Conservation (phyloP, 305 asterid species). For the Solanum aculeatissimum region DNA sequence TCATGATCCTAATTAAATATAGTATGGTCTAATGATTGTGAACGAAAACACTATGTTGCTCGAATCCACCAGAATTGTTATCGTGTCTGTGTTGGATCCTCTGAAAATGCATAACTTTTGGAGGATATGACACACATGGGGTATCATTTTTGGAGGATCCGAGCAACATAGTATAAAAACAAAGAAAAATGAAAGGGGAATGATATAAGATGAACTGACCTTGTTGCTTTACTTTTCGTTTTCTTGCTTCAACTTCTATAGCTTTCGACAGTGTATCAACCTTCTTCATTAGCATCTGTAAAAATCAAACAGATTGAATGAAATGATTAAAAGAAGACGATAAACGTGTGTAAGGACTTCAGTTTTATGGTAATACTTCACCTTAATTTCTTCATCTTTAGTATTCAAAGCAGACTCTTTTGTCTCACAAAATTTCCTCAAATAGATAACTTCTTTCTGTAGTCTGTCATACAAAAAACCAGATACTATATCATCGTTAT, state of each 20-base stretch:
- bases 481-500: constrained; percentile 54
- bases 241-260: constrained; percentile 53
- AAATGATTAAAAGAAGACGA: not conserved
- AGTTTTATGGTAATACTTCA: constrained; percentile 1
- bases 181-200: not conserved
- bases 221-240: constrained; percentile 54
- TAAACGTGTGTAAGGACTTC: not conserved
- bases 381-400: constrained; percentile 82
- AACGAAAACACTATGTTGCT: not conserved
- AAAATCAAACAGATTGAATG: not conserved
- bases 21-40: not conserved
- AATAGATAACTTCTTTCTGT: constrained; percentile 70
- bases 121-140: not conserved
- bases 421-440: constrained; percentile 53
- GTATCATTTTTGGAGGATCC: not conserved
- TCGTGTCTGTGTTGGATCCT: not conserved
- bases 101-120: not conserved
- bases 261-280: constrained; percentile 53
- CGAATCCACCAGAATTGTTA: not conserved
- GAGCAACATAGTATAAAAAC: not conserved
- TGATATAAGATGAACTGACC: not conserved
- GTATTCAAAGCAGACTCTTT: constrained; percentile 41
- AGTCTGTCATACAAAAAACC: constrained; percentile 78
- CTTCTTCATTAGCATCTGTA: constrained; percentile 60
- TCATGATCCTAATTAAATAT: not conserved